Evolutionary conservation across 768 basidiomycete genomes (phyloP).

Genomic region (Phlegmacium glaucopus): DNA sequence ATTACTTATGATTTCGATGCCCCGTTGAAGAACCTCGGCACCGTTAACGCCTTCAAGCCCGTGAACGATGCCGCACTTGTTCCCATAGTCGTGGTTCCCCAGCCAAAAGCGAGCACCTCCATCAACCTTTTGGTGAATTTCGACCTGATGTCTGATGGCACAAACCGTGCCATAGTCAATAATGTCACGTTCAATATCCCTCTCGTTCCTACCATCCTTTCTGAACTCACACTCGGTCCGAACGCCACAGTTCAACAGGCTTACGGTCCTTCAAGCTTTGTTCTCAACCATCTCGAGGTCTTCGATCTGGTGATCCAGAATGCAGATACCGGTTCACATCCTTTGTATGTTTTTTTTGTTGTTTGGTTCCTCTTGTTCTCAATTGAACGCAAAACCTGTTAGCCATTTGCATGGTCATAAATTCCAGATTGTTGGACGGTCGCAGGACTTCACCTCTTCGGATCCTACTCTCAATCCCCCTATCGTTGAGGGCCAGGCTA

Average conservation of each 20-base stretch:
- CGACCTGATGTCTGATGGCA: slow-evolving; percentile 83
- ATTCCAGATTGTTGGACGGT: slow-evolving; percentile 74
- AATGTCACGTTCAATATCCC: slow-evolving; percentile 65
- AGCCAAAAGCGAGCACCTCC: slow-evolving; percentile 49
- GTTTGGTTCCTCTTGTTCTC: not conserved
- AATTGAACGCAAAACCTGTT: not conserved
- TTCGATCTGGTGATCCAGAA: slow-evolving; percentile 78
- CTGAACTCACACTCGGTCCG: slow-evolving; percentile 68
- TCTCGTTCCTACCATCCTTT: slow-evolving; percentile 73
- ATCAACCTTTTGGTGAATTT: slow-evolving; percentile 74
- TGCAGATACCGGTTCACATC: slow-evolving; percentile 71
- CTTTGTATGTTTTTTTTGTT: slow-evolving; percentile 84
- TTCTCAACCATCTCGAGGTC: slow-evolving; percentile 71
- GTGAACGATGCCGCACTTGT: slow-evolving; percentile 68
- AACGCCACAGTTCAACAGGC: slow-evolving; percentile 62
- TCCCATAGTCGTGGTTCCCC: slow-evolving; percentile 52
- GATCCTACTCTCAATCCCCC: slow-evolving; percentile 82
- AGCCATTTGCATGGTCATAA: slow-evolving; percentile 94
- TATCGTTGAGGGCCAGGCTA: slow-evolving; percentile 69
- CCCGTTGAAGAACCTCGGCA: slow-evolving; percentile 48
- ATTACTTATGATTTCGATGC: slow-evolving; percentile 67
- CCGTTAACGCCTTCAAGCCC: slow-evolving; percentile 53
- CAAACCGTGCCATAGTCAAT: slow-evolving; percentile 78
- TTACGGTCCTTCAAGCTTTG: slow-evolving; percentile 79
- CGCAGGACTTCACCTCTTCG: slow-evolving; percentile 63